Evolutionary conservation across 768 basidiomycete genomes (phyloP).

Genomic region (Coprinellus micaceus): DNA sequence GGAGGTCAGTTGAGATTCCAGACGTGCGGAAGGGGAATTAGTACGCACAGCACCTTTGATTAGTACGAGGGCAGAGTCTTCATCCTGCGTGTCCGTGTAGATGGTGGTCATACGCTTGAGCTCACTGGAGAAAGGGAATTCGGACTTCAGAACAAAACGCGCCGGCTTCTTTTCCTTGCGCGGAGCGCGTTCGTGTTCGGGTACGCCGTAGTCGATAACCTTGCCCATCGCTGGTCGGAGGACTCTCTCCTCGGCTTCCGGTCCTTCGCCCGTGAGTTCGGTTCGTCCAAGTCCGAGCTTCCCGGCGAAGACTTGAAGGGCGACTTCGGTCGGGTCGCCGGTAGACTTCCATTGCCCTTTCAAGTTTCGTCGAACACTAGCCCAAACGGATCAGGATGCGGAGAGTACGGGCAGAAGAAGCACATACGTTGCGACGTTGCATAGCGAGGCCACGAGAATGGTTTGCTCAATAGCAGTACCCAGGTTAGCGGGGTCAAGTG

Average conservation of each 20-base stretch:
- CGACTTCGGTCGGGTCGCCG: conserved; percentile 57
- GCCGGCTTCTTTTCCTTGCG: conserved; percentile 17
- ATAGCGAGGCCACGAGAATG: conserved; percentile 31
- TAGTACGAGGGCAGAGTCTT: conserved; percentile 21
- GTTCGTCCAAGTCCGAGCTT: conserved; percentile 42
- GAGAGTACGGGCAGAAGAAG: not conserved
- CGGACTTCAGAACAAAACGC: conserved; percentile 31
- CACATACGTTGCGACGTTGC: conserved; percentile 37
- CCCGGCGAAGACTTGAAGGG: conserved; percentile 51
- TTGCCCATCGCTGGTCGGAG: conserved; percentile 24
- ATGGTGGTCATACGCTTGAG: conserved; percentile 49
- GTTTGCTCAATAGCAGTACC: conserved; percentile 25
- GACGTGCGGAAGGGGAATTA: not conserved
- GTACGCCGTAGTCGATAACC: conserved; percentile 21
- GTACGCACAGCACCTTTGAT: conserved; percentile 36
- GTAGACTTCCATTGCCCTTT: conserved; percentile 45
- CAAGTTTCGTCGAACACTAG: conserved; percentile 32
- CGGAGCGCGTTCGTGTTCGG: conserved; percentile 19
- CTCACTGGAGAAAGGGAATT: conserved; percentile 48
- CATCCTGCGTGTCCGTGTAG: conserved; percentile 26
- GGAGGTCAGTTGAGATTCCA: too few relatives aligned
- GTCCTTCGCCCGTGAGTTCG: conserved; percentile 22
- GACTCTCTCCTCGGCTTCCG: conserved; percentile 14
- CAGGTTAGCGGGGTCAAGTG: conserved; percentile 18
- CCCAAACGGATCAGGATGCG: not conserved